phyloP scores from a whole-genome alignment of 108 stramenopile species.

The Cyclotella kingstonii region DNA sequence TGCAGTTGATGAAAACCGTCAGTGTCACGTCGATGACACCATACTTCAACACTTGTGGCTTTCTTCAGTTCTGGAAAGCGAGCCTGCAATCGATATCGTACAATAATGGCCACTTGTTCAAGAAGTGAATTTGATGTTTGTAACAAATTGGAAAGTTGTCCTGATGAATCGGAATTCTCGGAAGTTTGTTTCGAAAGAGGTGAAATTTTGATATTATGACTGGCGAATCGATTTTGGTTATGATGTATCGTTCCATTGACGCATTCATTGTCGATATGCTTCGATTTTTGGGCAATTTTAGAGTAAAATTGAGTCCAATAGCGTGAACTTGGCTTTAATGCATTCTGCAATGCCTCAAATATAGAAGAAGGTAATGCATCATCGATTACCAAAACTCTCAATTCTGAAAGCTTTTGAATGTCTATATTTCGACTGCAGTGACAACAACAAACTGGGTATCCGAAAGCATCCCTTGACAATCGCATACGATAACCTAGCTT shows the following conservation, averaged over 20 bases:
- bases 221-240: constrained; percentile 26
- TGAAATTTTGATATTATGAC: constrained; percentile 36
- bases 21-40: constrained; percentile 40
- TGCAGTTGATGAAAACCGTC: constrained; percentile 47
- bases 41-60: constrained; percentile 47
- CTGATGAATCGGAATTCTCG: background rate
- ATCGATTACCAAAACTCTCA: constrained; percentile 25
- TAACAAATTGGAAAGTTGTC: background rate
- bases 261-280: no score
- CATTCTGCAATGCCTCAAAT: constrained; percentile 27
- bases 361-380: constrained; percentile 19
- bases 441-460: constrained; percentile 31
- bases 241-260: no score
- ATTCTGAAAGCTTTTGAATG: background rate
- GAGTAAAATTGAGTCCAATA: constrained; percentile 43
- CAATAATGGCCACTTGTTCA: constrained; percentile 45
- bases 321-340: constrained; percentile 21
- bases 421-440: background rate
- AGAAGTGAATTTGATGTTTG: constrained; percentile 22
- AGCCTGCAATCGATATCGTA: constrained; percentile 8
- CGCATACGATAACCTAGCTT: constrained; percentile 31
- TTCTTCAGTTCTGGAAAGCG: constrained; percentile 26
- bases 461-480: constrained; percentile 31
- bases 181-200: background rate
- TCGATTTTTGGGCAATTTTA: no score